Evolutionary conservation across 1,139 yeast genomes (phyloP), one percentile per base, ranked within the genome.

Genomic region (Yamadazyma oceani): DNA sequence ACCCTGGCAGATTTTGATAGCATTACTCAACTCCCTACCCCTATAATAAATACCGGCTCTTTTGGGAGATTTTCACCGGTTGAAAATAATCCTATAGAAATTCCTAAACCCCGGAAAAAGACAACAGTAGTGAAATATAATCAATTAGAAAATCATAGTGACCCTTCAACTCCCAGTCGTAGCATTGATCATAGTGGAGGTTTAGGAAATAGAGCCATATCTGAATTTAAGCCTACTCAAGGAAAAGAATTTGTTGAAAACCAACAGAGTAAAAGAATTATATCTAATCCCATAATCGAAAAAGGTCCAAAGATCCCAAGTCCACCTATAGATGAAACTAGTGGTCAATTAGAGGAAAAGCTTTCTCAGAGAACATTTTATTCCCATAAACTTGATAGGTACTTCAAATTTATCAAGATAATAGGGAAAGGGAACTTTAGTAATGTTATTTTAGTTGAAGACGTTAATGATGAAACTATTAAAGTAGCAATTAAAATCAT

Each of bases 391-490:
- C 42, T 43, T 23, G 39, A 47, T 26, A 44, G 42, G 9, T 28
- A 41, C n/a, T 64, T 53, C 42, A 43, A 40, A 25, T 63, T 54
- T 43, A 52, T 48, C 5, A 51, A 54, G 32, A 55, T 67, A 26
- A 60, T 81, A 3, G 88, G 88, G 1, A 48, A 62, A 6, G 88
- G 88, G 0, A 77, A 75, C 38, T 82, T 81, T 52, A 78, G 84
- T 54, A 66, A 69, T 2, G 87, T 82, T 10, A 63, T 75, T 5
- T 53, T 75, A 27, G 82, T 71, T 8, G 54, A 58, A 31, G 53
- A 61, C 1, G 25, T 54, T 5, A 59, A 53, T 15, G 45, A 43
- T 11, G 58, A 51, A 16, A 26, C 31, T 8, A 41, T 37, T 6
- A 50, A 54, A 30, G 66, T 60, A 32, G 80, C 78, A 15, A 58